These are phyloP conservation scores for Fomitopsis schrenkii DNA, from an alignment of 1,284 basidiomycete genomes.

Conservation along the genomic window DNA sequence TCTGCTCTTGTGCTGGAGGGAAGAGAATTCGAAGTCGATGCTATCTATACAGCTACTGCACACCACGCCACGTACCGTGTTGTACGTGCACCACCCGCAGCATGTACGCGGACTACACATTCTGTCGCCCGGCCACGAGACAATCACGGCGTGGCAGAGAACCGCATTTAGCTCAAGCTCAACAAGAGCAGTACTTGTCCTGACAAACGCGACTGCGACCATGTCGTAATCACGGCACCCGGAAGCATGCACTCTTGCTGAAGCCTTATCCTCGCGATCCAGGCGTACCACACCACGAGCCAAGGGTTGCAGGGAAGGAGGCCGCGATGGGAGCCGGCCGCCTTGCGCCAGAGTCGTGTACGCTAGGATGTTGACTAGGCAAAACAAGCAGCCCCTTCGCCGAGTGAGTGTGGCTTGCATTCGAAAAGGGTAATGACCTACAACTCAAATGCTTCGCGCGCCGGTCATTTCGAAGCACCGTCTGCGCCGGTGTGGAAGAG, in stretches of 20 bases:
- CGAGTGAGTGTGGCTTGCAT: not conserved
- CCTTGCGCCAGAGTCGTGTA: not conserved
- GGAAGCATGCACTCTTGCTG: not conserved
- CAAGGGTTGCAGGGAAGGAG: not conserved
- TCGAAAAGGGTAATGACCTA: not conserved
- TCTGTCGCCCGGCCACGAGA: not conserved
- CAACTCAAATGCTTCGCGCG: not conserved
- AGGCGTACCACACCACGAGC: not conserved
- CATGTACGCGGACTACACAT: not conserved
- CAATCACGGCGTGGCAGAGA: not conserved
- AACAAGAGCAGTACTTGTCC: not conserved
- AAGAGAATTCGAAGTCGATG: not conserved
- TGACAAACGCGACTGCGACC: not conserved
- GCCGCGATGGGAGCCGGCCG: not conserved
- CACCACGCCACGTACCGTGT: not conserved
- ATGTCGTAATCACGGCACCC: not conserved
- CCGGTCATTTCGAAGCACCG: not conserved
- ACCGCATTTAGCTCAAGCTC: not conserved
- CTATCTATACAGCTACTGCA: not conserved
- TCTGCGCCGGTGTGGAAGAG: not conserved
- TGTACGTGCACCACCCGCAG: not conserved
- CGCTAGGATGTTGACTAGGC: not conserved
- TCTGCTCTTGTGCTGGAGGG: constrained; percentile 3
- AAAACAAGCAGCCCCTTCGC: not conserved
- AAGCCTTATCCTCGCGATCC: constrained; percentile 1